Conservation (phyloP, 1,284 basidiomycete genomes). For the Boletellus deceptivus region DNA sequence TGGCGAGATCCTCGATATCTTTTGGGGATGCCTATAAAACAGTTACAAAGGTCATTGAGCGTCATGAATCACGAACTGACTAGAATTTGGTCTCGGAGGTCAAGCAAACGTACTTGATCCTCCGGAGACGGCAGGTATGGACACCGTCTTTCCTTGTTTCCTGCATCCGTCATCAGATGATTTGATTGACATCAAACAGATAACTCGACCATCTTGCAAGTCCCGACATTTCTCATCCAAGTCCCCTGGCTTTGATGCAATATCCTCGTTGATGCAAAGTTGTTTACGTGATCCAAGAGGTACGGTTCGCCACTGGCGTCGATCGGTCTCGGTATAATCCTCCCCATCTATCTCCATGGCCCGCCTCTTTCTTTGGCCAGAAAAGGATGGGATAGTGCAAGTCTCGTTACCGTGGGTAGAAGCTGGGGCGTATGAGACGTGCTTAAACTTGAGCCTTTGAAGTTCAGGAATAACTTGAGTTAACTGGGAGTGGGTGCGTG, state of each 20-base stretch:
- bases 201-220: conserved; percentile 67
- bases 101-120: conserved; percentile 74
- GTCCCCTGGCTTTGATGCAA: conserved; percentile 67
- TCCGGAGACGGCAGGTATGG: conserved; percentile 75
- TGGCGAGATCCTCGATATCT: conserved; percentile 92
- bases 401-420: conserved; percentile 11
- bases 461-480: conserved; percentile 90
- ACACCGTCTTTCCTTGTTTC: conserved; percentile 70
- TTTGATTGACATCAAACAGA: neutral
- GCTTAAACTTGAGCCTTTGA: conserved; percentile 58
- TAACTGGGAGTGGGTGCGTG: conserved; percentile 93
- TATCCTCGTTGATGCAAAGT: conserved; percentile 87
- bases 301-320: conserved; percentile 56
- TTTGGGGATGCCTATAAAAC: conserved; percentile 72
- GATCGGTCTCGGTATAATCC: conserved; percentile 23
- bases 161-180: conserved; percentile 31
- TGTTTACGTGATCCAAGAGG: conserved; percentile 91
- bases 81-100: conserved; percentile 86
- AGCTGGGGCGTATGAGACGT: conserved; percentile 6
- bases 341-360: conserved; percentile 25
- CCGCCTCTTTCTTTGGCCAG: conserved; percentile 20
- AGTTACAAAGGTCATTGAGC: conserved; percentile 2
- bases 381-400: conserved; percentile 1
- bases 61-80: conserved; percentile 41
- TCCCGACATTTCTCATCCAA: conserved; percentile 93